Base-by-base conservation (phyloP, 306 rosid species). In the Echinosophora koreensis region DNA sequence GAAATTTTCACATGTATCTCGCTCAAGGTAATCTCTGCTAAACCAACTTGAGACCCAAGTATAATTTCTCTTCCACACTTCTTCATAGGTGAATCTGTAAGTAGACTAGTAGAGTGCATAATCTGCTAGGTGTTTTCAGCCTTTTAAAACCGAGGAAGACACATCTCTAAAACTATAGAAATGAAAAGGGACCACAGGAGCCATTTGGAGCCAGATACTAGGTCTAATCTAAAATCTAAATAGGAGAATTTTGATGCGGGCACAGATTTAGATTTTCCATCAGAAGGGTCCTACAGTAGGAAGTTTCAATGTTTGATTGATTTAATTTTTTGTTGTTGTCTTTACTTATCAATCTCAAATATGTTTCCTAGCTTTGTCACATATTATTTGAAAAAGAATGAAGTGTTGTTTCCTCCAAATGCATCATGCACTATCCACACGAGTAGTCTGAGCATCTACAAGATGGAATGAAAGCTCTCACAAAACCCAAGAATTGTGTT, bases 331-430 rank as follows among this genome's bases (percentile, higher is more conserved):
- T 9, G 18, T 71, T 71, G 60, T 56, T 38, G 34, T 56, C 55
- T 34, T 54, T 64, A 44, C 60, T 42, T 42, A 47, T 64, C 41
- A 52, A 67, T 50, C 28, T 6, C 58, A 67, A 50, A 5, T 18
- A 68, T 34, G 58, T 50, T 64, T 68, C 60, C 44, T 63, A 71
- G 69, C 74, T 44, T 62, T 18, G 32, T 66, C n/a, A 46, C 66
- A 75, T 75, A 68, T 58, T 4, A 34, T 17, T 69, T n/a, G 27
- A 35, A 16, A 35, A 4, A 59, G 35, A 18, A 56, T 55, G 8
- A 64, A 49, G 30, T 22, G 50, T 37, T 14, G 13, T 74, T 74
- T 74, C 71, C 46, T 47, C 66, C 65, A 77, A 71, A 63, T 58
- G 59, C 39, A 62, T 47, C 14, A 47, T 3, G 80, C 69, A 74